Evolutionary conservation across 2,329 filamentous ascomycete species (phyloP).

Genomic region (Aspergillus sp.): DNA sequence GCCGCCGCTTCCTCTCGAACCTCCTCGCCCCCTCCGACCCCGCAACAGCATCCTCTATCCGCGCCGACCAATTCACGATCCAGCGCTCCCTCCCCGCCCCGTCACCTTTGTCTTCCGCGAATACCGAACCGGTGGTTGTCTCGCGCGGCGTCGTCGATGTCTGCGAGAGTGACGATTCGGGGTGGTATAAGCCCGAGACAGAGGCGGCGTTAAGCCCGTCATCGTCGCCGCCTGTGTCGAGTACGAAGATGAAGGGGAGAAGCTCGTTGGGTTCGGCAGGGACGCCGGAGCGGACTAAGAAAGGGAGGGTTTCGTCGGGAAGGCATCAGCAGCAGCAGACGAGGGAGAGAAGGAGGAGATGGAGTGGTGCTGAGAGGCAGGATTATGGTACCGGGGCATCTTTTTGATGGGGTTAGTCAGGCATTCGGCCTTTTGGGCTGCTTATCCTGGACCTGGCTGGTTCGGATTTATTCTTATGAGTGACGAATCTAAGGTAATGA

Average conservation of each 20-base stretch:
- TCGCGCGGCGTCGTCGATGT: conserved; percentile 22
- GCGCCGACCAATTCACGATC: conserved; percentile 28
- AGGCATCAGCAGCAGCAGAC: conserved; percentile 11
- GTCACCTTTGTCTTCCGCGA: conserved; percentile 1
- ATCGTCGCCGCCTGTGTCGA: neutral
- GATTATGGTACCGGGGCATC: conserved; percentile 10
- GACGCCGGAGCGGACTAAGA: conserved; percentile 15
- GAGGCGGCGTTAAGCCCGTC: neutral
- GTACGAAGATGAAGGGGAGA: conserved; percentile 5
- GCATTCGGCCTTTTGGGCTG: no score
- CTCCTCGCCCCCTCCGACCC: conserved; percentile 32
- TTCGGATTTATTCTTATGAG: neutral
- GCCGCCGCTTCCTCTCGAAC: conserved; percentile 36
- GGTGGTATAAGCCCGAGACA: conserved; percentile 18
- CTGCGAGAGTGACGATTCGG: conserved; percentile 22
- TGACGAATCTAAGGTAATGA: conserved; percentile 1
- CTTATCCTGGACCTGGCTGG: neutral
- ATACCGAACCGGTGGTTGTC: conserved; percentile 11
- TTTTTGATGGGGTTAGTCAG: neutral
- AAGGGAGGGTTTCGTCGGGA: conserved; percentile 11
- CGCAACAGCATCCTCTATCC: conserved; percentile 25
- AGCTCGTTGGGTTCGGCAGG: neutral
- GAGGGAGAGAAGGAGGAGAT: conserved; percentile 22
- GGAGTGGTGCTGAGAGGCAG: conserved; percentile 20
- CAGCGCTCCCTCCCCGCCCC: conserved; percentile 7